Evolutionary conservation across 129 eudicot genomes (phyloP).

Genomic region (Dittrichia graveolens): DNA sequence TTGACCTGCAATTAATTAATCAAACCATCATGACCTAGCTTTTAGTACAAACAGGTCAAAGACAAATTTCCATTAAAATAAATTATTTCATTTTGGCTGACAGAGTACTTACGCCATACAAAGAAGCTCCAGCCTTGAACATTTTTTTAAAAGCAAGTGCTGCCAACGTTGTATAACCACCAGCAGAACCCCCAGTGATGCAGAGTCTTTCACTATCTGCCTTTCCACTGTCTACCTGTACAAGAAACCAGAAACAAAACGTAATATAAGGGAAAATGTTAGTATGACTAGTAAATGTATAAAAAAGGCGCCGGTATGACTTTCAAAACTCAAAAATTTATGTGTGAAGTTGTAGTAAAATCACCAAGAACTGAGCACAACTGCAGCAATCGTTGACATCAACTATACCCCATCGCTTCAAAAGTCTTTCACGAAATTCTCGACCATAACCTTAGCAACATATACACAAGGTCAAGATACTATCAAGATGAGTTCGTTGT

Average conservation of each 20-base stretch:
- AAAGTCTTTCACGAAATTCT: conserved; percentile 47
- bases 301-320: not conserved
- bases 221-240: conserved; percentile 45
- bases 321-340: not conserved
- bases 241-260: not conserved
- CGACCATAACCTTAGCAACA: conserved; percentile 52
- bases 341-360: not conserved
- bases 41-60: too few species aligned
- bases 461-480: not conserved
- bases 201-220: conserved; percentile 49
- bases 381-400: conserved; percentile 53
- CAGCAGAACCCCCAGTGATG: conserved; percentile 57
- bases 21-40: too few species aligned
- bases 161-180: conserved; percentile 57
- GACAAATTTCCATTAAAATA: not conserved
- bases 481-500: not conserved
- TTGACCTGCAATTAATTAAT: too few species aligned
- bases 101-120: conserved; percentile 48
- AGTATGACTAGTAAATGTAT: not conserved
- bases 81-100: not conserved
- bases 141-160: conserved; percentile 46
- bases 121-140: conserved; percentile 59
- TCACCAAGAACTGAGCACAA: conserved; percentile 47
- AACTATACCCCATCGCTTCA: conserved; percentile 52
- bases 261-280: not conserved